These are phyloP conservation scores for Crucihimalaya himalaica DNA, from an alignment of 345 rosid species.

Conservation along the genomic window DNA sequence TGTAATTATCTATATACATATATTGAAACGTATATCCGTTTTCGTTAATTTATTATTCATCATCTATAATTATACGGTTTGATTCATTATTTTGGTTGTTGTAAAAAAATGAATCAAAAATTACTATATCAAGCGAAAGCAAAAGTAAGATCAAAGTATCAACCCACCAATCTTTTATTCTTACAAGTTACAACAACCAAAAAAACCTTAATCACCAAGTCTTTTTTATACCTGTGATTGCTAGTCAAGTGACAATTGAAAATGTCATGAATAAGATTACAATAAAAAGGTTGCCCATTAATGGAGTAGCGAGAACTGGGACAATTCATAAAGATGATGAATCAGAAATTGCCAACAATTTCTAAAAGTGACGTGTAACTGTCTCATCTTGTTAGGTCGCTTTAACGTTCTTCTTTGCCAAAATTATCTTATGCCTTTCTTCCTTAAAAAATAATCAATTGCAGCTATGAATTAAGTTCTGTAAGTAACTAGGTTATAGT, in stretches of 20 bases:
- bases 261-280: not conserved
- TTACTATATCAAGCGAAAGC: too few relatives aligned
- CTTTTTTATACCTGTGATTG: too few relatives aligned
- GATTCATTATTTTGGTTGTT: too few relatives aligned
- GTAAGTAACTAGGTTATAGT: not conserved
- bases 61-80: too few relatives aligned
- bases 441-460: not conserved
- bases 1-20: too few relatives aligned
- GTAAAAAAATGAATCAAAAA: too few relatives aligned
- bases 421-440: not conserved
- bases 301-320: constrained; percentile 9
- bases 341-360: constrained; percentile 15
- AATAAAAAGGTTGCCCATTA: not conserved
- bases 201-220: too few relatives aligned
- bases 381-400: constrained; percentile 12
- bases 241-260: not conserved
- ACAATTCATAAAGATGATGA: constrained; percentile 4
- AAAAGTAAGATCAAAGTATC: too few relatives aligned
- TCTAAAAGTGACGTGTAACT: not conserved
- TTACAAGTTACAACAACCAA: too few relatives aligned
- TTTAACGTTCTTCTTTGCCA: constrained; percentile 10
- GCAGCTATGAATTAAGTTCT: not conserved
- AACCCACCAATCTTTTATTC: too few relatives aligned
- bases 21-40: too few relatives aligned
- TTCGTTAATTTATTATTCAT: too few relatives aligned